phyloP scores from a whole-genome alignment of 768 basidiomycete genomes.

The Tylopilus sp. region DNA sequence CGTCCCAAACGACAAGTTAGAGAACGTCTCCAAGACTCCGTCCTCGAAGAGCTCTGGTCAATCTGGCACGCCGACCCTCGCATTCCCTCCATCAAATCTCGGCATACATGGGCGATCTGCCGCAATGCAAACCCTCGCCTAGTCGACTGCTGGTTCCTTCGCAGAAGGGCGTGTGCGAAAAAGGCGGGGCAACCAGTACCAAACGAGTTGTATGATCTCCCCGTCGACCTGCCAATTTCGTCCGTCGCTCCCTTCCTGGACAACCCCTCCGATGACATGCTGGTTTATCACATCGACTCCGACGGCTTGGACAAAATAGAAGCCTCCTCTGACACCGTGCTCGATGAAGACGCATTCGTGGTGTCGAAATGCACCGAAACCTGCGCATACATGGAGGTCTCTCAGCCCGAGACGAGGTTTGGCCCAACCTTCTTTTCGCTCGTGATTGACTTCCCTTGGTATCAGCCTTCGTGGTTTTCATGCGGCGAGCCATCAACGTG shows the following conservation, averaged over 20 bases:
- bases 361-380: neutral
- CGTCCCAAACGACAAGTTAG: constrained; percentile 4
- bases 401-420: constrained; percentile 14
- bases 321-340: constrained; percentile 23
- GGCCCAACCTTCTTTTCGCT: constrained; percentile 1
- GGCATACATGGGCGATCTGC: constrained; percentile 25
- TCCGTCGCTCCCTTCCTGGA: constrained; percentile 3
- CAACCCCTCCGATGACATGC: constrained; percentile 25
- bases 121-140: constrained; percentile 17
- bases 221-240: constrained; percentile 3
- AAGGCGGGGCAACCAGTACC: constrained; percentile 17
- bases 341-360: constrained; percentile 5
- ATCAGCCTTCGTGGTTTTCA: constrained; percentile 6
- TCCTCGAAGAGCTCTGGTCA: constrained; percentile 26
- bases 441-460: constrained; percentile 11
- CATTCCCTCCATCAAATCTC: constrained; percentile 26
- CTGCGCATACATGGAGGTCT: constrained; percentile 17
- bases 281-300: constrained; percentile 9
- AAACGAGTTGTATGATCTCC: constrained; percentile 22
- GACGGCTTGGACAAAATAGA: constrained; percentile 9
- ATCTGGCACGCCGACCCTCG: constrained; percentile 30
- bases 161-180: constrained; percentile 25
- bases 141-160: constrained; percentile 26
- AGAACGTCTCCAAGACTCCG: constrained; percentile 11
- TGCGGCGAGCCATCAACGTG: neutral